phyloP scores from a whole-genome alignment of 306 rosid genomes.

The Rosa lucieae region DNA sequence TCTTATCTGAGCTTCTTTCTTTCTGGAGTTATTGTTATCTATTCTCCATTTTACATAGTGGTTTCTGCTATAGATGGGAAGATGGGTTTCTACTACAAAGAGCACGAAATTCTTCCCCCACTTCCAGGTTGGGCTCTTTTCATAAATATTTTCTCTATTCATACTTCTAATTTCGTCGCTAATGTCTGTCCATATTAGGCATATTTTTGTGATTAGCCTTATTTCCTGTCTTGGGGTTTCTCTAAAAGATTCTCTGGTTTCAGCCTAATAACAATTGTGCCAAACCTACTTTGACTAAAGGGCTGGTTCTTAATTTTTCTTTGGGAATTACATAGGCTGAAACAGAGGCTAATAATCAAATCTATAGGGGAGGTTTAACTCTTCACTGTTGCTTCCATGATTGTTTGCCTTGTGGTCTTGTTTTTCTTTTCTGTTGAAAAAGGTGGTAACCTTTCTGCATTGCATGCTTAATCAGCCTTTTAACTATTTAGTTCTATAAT shows the following conservation, averaged over 20 bases:
- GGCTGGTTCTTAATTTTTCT: not conserved
- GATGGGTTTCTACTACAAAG: constrained; percentile 95
- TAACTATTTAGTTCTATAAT: not conserved
- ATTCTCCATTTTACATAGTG: constrained; percentile 23
- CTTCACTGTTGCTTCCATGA: not conserved
- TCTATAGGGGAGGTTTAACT: not conserved
- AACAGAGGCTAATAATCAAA: not conserved
- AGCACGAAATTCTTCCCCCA: constrained; percentile 95
- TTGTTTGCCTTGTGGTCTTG: not conserved
- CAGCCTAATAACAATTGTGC: not conserved
- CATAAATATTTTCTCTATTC: not conserved
- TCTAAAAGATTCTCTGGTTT: not conserved
- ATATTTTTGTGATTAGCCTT: not conserved
- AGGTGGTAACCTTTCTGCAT: not conserved
- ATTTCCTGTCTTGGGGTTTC: constrained; percentile 15
- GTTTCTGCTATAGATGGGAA: constrained; percentile 62
- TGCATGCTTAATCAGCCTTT: not conserved
- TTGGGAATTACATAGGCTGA: not conserved
- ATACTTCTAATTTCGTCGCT: not conserved
- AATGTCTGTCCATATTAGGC: not conserved
- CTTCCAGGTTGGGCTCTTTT: constrained; percentile 70
- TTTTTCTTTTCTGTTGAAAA: not conserved
- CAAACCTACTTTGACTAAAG: not conserved
- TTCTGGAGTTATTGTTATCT: constrained; percentile 11
- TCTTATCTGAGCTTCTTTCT: not conserved